Evolutionary conservation across 2,329 filamentous ascomycete species (phyloP), one percentile per base, ranked within the genome.

Genomic region (Didymella pinodella): DNA sequence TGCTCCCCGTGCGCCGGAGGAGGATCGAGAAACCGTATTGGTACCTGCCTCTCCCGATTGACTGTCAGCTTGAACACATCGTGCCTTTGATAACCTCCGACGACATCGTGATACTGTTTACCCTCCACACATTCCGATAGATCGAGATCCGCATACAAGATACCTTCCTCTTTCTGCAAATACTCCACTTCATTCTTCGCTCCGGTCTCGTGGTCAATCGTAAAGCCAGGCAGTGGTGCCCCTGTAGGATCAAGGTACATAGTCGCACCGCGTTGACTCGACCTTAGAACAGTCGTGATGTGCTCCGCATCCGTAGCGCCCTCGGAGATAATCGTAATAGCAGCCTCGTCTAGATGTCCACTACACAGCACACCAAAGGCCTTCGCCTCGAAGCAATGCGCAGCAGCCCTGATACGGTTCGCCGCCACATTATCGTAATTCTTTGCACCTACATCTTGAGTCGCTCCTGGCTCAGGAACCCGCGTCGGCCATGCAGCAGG

Each of bases 311-410:
- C 61, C 2, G 60, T 60, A 1, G 76, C 69, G 0, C 74, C 75
- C 0, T 63, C 65, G 0, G 75, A 62, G 4, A 80, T 64, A 0
- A 62, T 61, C 1, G 79, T 70, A 2, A 83, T 76, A 0, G 77
- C 77, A 16, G 79, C 74, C 0, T 77, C 43, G 20, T 78, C 80
- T 0, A 86, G 68, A 22, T 78, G 66, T 0, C 79, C 80, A 0
- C 81, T 76, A 61, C 82, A 84, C 16, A 84, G 66, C 0, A 86
- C 78, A 0, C 84, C 84, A 46, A 86, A 86, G 43, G 80, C 83
- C 62, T 86, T 86, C 0, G 82, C 84, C 54, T 86, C 85, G 61
- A 87, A 86, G 61, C 83, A 86, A 66, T 86, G 84, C 0, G 83
- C 83, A 0, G 83, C 83, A 2, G 82, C 80, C 2, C 84, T 74